A percentile compares a stretch with the other conserved stretches of the same genome.
Evolutionary conservation across 805 yeast genomes (phyloP).

Genomic region (Yamadazyma philogaea): DNA sequence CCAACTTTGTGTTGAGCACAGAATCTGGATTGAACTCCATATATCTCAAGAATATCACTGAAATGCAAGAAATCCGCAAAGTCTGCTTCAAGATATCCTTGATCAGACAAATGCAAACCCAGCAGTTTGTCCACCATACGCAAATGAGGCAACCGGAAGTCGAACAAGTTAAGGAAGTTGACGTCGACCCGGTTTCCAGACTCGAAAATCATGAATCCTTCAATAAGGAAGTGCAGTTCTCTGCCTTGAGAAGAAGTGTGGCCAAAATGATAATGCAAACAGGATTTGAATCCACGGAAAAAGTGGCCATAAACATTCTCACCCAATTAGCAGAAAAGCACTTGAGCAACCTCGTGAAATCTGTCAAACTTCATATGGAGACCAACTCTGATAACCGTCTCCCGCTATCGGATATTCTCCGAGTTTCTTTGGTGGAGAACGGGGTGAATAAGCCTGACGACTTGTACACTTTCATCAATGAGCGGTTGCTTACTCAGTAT

Average conservation of each 20-base stretch:
- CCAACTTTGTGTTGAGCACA: constrained; percentile 32
- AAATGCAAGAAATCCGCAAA: constrained; percentile 85
- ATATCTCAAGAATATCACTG: constrained; percentile 61
- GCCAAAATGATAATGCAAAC: constrained; percentile 84
- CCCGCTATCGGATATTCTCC: constrained; percentile 44
- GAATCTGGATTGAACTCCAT: constrained; percentile 59
- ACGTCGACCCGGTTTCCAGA: constrained; percentile 80
- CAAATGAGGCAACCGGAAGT: constrained; percentile 70
- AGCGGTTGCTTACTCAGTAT: constrained; percentile 66
- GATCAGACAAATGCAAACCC: constrained; percentile 87
- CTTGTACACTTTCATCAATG: constrained; percentile 68
- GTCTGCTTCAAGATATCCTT: constrained; percentile 84
- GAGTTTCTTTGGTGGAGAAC: constrained; percentile 71
- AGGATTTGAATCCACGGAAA: constrained; percentile 85
- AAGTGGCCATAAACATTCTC: constrained; percentile 70
- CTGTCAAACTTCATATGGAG: constrained; percentile 70
- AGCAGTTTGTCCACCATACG: constrained; percentile 68
- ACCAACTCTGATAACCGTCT: constrained; percentile 48
- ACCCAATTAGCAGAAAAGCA: constrained; percentile 83
- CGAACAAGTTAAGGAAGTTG: constrained; percentile 59
- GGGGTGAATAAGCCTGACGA: constrained; percentile 81
- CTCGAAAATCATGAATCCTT: constrained; percentile 63
- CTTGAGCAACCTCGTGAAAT: constrained; percentile 66
- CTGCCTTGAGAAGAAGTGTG: constrained; percentile 64
- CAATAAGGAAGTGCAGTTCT: constrained; percentile 58